Evolutionary conservation across 2,329 filamentous ascomycete genomes (phyloP).

Genomic region (Hypoxylon sp.): DNA sequence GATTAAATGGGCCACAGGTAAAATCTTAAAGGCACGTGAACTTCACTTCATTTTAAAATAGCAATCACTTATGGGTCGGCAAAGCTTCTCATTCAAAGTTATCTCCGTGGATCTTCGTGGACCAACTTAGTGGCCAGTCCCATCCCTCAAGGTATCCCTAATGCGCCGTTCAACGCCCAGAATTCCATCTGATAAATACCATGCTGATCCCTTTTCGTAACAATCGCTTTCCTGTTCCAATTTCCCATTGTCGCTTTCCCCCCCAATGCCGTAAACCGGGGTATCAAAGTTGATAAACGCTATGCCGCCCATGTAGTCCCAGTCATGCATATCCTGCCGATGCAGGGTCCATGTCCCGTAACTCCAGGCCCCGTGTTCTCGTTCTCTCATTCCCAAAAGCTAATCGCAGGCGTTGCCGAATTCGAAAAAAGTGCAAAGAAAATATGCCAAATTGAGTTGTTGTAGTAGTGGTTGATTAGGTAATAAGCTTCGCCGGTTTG

Average conservation of each 20-base stretch:
- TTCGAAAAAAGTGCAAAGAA: neutral
- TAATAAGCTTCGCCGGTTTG: neutral
- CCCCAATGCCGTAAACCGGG: neutral
- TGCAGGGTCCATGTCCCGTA: neutral
- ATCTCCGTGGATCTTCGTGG: too few relatives aligned
- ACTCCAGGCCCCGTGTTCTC: neutral
- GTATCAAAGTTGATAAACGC: neutral
- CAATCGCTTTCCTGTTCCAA: neutral
- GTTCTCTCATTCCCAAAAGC: neutral
- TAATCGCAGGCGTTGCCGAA: neutral
- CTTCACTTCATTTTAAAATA: neutral
- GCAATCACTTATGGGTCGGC: neutral
- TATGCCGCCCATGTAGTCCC: neutral
- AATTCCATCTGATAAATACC: neutral
- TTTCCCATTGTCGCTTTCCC: neutral
- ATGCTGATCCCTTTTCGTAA: neutral
- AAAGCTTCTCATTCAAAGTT: conserved; percentile 1
- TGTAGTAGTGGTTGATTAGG: neutral
- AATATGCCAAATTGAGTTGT: neutral
- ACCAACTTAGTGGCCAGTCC: neutral
- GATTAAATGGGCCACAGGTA: neutral
- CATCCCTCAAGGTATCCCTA: neutral
- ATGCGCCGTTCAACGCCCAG: neutral
- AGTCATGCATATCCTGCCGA: neutral
- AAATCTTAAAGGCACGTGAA: neutral